Percentiles rank a stretch among this genome's conserved stretches.
Conservation (phyloP, 2,329 filamentous ascomycete genomes). For the Zasmidium citrigriseum region DNA sequence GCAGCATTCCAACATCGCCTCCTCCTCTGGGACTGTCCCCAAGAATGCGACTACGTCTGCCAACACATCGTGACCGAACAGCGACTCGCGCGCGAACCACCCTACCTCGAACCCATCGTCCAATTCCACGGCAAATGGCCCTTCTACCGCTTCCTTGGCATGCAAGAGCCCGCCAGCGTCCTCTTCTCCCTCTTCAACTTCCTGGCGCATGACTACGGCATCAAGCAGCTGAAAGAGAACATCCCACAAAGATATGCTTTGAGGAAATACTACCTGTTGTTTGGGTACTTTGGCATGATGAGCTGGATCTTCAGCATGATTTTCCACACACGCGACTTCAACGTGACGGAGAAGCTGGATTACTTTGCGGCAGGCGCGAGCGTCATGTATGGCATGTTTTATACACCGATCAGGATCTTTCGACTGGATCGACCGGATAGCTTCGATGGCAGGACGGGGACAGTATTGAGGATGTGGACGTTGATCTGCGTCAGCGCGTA, state of each 20-base stretch:
- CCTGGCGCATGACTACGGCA: conserved; percentile 77
- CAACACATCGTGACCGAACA: conserved; percentile 84
- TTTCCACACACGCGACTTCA: conserved; percentile 89
- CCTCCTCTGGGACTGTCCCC: conserved; percentile 86
- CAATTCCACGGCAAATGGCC: conserved; percentile 99
- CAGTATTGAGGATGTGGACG: conserved; percentile 73
- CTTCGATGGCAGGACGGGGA: conserved; percentile 38
- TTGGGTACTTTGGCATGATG: conserved; percentile 78
- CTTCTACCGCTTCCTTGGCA: conserved; percentile 83
- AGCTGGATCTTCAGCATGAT: conserved; percentile 88
- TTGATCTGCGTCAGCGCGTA: conserved; percentile 71
- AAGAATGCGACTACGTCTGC: conserved; percentile 97
- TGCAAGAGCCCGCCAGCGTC: conserved; percentile 93
- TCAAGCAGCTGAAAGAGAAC: conserved; percentile 66
- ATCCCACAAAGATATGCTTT: conserved; percentile 75
- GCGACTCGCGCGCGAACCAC: conserved; percentile 66
- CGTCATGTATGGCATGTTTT: conserved; percentile 90
- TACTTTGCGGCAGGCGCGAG: conserved; percentile 92
- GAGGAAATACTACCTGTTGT: conserved; percentile 74
- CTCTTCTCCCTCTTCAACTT: conserved; percentile 93
- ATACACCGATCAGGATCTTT: conserved; percentile 78
- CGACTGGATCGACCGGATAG: conserved; percentile 66
- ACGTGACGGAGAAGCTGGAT: conserved; percentile 85
- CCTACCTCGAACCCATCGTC: conserved; percentile 67
- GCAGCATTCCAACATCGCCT: conserved; percentile 80